phyloP scores from a whole-genome alignment of 768 basidiomycete genomes.

The Imleria badia region DNA sequence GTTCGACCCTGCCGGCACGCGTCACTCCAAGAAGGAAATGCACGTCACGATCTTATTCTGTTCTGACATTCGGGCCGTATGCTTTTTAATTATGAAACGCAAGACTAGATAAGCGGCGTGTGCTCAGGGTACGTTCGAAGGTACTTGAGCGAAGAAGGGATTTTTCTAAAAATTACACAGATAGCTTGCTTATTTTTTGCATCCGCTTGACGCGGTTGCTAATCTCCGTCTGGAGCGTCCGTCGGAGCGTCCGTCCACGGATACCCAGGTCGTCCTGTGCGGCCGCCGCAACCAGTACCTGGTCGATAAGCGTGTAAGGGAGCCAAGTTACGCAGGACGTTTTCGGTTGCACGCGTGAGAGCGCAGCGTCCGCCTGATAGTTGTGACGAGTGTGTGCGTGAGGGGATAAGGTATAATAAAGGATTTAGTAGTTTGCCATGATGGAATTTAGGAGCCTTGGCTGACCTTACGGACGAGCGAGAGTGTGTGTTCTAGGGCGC shows the following conservation, averaged over 20 bases:
- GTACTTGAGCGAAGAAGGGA: background rate
- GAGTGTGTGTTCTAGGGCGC: slow-evolving; percentile 72
- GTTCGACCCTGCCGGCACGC: slow-evolving; percentile 19
- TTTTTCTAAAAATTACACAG: slow-evolving; percentile 13
- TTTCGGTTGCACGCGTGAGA: slow-evolving; percentile 52
- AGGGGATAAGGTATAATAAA: slow-evolving; percentile 1
- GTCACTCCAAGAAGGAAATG: slow-evolving; percentile 1
- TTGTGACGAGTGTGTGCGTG: slow-evolving; percentile 25
- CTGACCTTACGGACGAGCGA: slow-evolving; percentile 72
- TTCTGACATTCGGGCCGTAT: background rate
- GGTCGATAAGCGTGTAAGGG: slow-evolving; percentile 82
- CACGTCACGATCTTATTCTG: background rate
- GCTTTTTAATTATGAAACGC: slow-evolving; percentile 9
- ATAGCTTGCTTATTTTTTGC: slow-evolving; percentile 57
- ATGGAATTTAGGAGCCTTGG: background rate
- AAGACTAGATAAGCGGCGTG: background rate
- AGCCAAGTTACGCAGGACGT: slow-evolving; percentile 70
- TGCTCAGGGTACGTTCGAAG: background rate
- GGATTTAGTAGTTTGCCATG: slow-evolving; percentile 6
- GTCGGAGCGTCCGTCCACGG: slow-evolving; percentile 40
- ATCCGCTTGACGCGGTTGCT: slow-evolving; percentile 64
- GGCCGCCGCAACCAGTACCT: slow-evolving; percentile 68
- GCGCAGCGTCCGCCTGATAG: slow-evolving; percentile 49
- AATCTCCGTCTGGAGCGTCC: slow-evolving; percentile 58
- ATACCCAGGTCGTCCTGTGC: slow-evolving; percentile 49